Evolutionary conservation across 177 flowering plant genomes (phyloP), one percentile per base, ranked within the genome.

Genomic region (Vitis hybrid): DNA sequence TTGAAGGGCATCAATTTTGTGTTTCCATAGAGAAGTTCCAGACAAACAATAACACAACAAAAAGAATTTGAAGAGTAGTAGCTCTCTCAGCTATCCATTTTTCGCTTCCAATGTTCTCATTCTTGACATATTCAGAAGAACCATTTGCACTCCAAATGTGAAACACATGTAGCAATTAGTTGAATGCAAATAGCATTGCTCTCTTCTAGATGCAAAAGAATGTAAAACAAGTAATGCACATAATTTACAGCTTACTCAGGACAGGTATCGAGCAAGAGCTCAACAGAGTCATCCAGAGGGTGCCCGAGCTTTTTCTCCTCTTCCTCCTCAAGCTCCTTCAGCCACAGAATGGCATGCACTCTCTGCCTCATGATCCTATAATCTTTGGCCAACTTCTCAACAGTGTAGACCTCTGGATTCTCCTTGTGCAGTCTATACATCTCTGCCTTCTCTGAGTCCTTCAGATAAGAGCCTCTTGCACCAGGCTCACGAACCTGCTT

Each of bases 291-390:
- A 78, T 91, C 97, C 74, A 91, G 71, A 1, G 97, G 93, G 51
- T 67, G 86, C 4, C 99, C 99, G 19, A 83, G 88, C 84, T 84
- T 95, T 75, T 85, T 89, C 91, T 91, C 98, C 78, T 82, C 87
- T 75, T 93, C 96, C 75, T 90, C 99, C 74, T 93, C 97, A 21
- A 72, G 70, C 78, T 95, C 92, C 81, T 91, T 93, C 48, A 95
- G 81, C 96, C 96, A 95, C 67, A 95, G 84, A 78, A 95, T 93
- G 13, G 98, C 97, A 61, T 91, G 97, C 52, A 95, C 99, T 70
- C 99, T 81, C 78, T 95, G 99, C 78, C 98, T 79, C 98, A 95
- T 86, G 11, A 95, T 87, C 76, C 93, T 80, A 67, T 89, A 95
- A 70, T 95, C 98, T 74, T 89, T 90, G 0, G 99, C 99, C 71